Base-by-base conservation (phyloP, 2,329 filamentous ascomycete genomes). In the Penicillium concentricum region DNA sequence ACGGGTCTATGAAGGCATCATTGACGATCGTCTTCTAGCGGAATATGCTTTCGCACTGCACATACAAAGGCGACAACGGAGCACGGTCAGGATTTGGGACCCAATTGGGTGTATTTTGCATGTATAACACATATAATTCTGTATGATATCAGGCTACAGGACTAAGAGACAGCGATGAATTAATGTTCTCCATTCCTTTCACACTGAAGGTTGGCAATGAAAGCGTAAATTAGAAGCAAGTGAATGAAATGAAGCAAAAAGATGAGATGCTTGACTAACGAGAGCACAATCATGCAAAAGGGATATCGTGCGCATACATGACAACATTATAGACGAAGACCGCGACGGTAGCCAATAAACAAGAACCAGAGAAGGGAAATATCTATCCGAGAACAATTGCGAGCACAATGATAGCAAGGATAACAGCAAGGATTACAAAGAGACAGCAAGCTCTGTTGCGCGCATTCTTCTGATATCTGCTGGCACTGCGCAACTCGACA, bases 381-480 rank as follows among this genome's bases (percentile, higher is more conserved):
- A 34, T 57, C 63, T 67, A 95, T 56, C 90, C 89, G 67, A 96
- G 72, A 50, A 92, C 86, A 51, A 93, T 89, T 15, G 94, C 95
- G 65, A 99, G 78, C 58, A 99, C 82, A 43, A 99, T 87, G 65
- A 99, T 91, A 4, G 91, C 89, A 68, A 97, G 75, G 58, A 99
- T 94, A 46, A 99, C 85, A 1, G 89, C 88, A 69, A 99, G 74
- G 58, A 99, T 93, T 49, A 99, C 76, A 69, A 99, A 76, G 72
- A 99, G 78, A 73, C 92, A 97, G 74, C 93, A 99, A 39, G 91
- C 90, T 82, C 96, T 97, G 77, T 91, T 94, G 63, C 95, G 85
- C 28, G 94, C 94, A 60, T 91, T 92, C 83, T 92, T 96, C 81
- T 99, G 95, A 76, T 97, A 95, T 67, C 91, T 82, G 61, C 89